A percentile compares a stretch with the other conserved stretches of the same genome.
Conservation (phyloP, 805 yeast species). For the Metschnikowia cerradonensis region DNA sequence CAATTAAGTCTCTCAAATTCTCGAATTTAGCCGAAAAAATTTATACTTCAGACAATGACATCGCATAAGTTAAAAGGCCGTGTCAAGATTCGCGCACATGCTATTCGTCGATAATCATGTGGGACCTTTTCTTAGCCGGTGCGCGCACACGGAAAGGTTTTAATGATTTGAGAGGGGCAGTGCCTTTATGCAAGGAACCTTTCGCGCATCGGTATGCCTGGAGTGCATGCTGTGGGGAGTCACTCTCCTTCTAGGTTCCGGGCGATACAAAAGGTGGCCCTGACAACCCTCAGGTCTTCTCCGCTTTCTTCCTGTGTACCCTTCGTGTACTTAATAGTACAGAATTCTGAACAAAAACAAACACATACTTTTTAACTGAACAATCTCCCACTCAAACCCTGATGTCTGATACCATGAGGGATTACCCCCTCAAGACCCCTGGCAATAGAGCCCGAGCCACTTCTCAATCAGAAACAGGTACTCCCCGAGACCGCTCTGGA, state of each 20-base stretch:
- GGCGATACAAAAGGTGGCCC: slow-evolving; percentile 1
- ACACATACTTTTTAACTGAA: background rate
- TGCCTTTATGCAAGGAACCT: background rate
- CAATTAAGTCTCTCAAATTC: no score
- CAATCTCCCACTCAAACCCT: background rate
- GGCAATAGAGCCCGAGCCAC: slow-evolving; percentile 5
- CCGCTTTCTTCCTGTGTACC: background rate
- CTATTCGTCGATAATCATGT: background rate
- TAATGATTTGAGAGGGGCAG: background rate
- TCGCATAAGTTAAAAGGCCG: background rate
- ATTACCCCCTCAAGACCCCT: slow-evolving; percentile 1
- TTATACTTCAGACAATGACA: background rate
- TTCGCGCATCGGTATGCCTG: background rate
- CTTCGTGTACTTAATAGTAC: background rate
- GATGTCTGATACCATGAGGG: background rate
- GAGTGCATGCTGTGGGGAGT: slow-evolving; percentile 4
- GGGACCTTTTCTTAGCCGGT: background rate
- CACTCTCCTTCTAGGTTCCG: background rate
- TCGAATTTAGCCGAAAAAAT: no score
- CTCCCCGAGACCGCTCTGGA: slow-evolving; percentile 3
- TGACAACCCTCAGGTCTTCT: background rate
- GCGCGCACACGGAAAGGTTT: background rate
- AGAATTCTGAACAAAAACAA: background rate
- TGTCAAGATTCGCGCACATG: background rate
- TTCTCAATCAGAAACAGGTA: slow-evolving; percentile 4